Evolutionary conservation across 805 yeast species (phyloP).

Genomic region (Wickerhamia fluorescens): DNA sequence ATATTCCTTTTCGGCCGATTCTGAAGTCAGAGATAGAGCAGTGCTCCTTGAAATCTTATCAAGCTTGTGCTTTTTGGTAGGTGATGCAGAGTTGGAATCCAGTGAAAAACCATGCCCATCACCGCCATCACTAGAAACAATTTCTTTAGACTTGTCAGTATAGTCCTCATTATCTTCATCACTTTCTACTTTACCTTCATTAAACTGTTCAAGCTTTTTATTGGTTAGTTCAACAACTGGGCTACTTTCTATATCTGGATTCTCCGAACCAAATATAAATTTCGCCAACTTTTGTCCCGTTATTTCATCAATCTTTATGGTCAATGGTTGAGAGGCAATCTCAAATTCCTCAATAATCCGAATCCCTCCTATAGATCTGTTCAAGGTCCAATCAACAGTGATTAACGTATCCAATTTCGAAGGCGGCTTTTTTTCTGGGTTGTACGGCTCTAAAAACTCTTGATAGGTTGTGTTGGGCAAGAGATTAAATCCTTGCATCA

Average conservation of each 20-base stretch:
- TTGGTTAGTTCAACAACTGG: slow-evolving; percentile 9
- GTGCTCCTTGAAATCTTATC: background rate
- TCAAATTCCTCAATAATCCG: slow-evolving; percentile 32
- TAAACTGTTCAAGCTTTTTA: slow-evolving; percentile 5
- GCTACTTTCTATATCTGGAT: slow-evolving; percentile 15
- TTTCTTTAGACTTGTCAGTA: slow-evolving; percentile 5
- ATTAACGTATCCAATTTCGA: slow-evolving; percentile 10
- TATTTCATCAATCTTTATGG: slow-evolving; percentile 30
- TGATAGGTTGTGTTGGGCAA: slow-evolving; percentile 25
- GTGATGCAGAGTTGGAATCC: slow-evolving; percentile 1
- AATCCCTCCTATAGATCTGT: slow-evolving; percentile 36
- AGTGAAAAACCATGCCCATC: background rate
- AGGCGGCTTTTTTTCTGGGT: slow-evolving; percentile 1
- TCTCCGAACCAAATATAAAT: slow-evolving; percentile 25
- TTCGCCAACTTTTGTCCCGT: slow-evolving; percentile 33
- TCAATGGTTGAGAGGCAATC: slow-evolving; percentile 30
- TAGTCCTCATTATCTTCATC: slow-evolving; percentile 5
- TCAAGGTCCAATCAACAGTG: slow-evolving; percentile 36
- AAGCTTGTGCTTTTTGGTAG: background rate
- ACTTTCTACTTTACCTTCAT: slow-evolving; percentile 5
- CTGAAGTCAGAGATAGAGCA: slow-evolving; percentile 1
- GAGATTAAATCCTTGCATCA: slow-evolving; percentile 32
- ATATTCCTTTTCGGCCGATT: slow-evolving; percentile 8
- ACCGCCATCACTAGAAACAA: slow-evolving; percentile 9
- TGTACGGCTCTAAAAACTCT: slow-evolving; percentile 26